A percentile compares a stretch with the other conserved stretches of the same genome.
phyloP scores from a whole-genome alignment of 176 grass and related monocot genomes.

The Areca catechu region DNA sequence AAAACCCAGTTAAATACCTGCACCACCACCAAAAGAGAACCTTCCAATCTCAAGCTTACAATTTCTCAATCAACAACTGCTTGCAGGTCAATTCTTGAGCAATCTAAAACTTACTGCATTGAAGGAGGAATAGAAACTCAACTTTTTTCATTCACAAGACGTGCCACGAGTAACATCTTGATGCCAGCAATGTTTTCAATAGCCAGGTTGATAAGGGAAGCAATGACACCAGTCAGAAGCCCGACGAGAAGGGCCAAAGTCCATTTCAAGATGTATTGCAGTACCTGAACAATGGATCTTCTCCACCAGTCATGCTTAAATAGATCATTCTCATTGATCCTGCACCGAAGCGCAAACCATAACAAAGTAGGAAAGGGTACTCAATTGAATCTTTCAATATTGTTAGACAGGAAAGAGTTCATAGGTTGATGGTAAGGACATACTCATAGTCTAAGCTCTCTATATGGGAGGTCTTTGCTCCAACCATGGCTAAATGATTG shows the following conservation, averaged over 20 bases:
- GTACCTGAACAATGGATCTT: conserved; percentile 69
- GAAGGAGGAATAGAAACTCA: conserved; percentile 1
- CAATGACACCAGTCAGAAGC: conserved; percentile 75
- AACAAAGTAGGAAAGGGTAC: conserved; percentile 1
- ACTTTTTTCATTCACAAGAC: conserved; percentile 52
- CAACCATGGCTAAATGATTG: conserved; percentile 79
- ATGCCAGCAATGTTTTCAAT: conserved; percentile 91
- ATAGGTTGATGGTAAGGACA: conserved; percentile 1
- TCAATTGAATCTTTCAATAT: not conserved
- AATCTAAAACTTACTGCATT: no score
- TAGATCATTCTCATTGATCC: conserved; percentile 89
- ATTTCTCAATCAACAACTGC: not conserved
- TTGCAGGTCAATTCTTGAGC: no score
- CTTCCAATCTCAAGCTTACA: conserved; percentile 1
- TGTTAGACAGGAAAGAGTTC: not conserved
- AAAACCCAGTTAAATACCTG: conserved; percentile 66
- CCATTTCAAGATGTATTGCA: conserved; percentile 93
- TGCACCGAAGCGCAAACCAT: conserved; percentile 7
- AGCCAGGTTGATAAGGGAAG: conserved; percentile 83
- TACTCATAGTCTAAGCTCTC: conserved; percentile 99
- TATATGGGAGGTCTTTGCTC: conserved; percentile 86
- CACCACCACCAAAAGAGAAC: not conserved
- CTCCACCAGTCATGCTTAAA: conserved; percentile 99
- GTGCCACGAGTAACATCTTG: conserved; percentile 71
- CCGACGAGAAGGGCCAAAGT: conserved; percentile 80